Conservation (phyloP, 2,329 filamentous ascomycete genomes). For the Pestalotiopsis sp. region DNA sequence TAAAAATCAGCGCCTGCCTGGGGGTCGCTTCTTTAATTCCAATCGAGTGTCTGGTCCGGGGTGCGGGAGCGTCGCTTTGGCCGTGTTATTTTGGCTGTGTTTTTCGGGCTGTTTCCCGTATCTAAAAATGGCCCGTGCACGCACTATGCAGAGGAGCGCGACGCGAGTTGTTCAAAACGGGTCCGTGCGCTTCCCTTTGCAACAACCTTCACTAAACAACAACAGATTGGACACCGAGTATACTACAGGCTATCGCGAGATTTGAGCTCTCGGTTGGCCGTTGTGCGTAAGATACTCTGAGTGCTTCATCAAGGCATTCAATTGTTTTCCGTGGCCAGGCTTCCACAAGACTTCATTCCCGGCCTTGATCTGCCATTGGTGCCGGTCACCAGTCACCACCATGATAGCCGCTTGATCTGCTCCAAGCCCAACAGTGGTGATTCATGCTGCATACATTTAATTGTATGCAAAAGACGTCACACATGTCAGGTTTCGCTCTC, state of each 20-base stretch:
- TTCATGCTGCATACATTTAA: not conserved
- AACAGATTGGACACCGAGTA: too few relatives aligned
- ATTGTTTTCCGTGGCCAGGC: too few relatives aligned
- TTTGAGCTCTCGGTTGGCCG: too few relatives aligned
- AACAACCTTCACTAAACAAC: not conserved
- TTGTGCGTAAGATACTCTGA: too few relatives aligned
- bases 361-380: too few relatives aligned
- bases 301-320: too few relatives aligned
- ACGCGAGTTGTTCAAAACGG: not conserved
- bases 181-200: not conserved
- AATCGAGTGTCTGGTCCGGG: conserved; percentile 10
- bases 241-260: too few relatives aligned
- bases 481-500: not conserved
- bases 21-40: conserved; percentile 6
- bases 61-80: not conserved
- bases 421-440: too few relatives aligned
- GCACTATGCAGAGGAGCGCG: not conserved
- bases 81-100: not conserved
- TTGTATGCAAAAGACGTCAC: too few relatives aligned
- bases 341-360: too few relatives aligned
- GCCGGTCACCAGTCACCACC: too few relatives aligned
- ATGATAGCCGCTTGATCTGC: too few relatives aligned
- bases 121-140: conserved; percentile 9
- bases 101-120: not conserved
- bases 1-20: not conserved